Percentiles rank a stretch among this genome's conserved stretches.
Evolutionary conservation across 305 asterid species (phyloP).

Genomic region (Andrographis paniculata): DNA sequence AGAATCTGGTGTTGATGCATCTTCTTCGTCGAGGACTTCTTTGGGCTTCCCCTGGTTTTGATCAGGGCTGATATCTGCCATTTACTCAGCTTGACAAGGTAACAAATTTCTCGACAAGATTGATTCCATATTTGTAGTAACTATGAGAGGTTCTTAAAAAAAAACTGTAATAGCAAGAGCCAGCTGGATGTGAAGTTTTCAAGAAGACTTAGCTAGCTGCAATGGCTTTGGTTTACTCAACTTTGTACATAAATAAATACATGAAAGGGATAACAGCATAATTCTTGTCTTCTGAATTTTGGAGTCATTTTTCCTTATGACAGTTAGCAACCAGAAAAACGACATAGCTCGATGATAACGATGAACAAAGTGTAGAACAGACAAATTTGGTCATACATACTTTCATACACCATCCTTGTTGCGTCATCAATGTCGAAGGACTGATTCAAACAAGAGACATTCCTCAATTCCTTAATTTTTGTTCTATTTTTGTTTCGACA

Average conservation of each 20-base stretch:
- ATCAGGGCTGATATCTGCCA: constrained; percentile 37
- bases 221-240: not conserved
- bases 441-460: no score
- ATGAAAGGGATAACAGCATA: not conserved
- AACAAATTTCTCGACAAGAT: not conserved
- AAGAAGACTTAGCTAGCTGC: not conserved
- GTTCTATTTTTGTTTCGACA: no score
- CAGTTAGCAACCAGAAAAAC: not conserved
- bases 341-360: not conserved
- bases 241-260: not conserved
- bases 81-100: constrained; percentile 3
- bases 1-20: constrained; percentile 30
- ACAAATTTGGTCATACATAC: not conserved
- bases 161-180: not conserved
- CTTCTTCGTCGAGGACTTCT: constrained; percentile 21
- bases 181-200: constrained; percentile 12
- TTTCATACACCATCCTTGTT: constrained; percentile 20
- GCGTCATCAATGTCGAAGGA: no score
- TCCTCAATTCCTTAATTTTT: constrained; percentile 21
- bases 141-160: not conserved
- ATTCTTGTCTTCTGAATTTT: not conserved
- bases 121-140: not conserved
- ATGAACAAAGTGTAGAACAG: not conserved
- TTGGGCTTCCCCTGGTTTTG: constrained; percentile 23
- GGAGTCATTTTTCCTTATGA: not conserved